Evolutionary conservation across 2,329 filamentous ascomycete species (phyloP), one percentile per base, ranked within the genome.

Genomic region (Zymoseptoria passerinii): DNA sequence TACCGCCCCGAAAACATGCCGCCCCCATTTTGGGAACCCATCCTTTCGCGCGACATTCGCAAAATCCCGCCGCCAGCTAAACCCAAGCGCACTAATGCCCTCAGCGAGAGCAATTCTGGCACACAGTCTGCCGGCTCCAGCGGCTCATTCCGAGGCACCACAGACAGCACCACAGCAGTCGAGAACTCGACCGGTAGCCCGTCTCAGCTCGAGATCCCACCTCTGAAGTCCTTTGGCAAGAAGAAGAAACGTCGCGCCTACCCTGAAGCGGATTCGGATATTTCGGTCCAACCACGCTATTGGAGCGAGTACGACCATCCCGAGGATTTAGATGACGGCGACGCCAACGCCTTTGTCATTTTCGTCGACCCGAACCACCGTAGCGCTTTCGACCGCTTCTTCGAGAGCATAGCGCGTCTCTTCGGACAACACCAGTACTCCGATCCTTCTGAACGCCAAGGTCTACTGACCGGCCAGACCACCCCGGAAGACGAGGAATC

Each of bases 301-400:
- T 95, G 90, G 89, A 92, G 89, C 72, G 90, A 95, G 71, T 94
- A 92, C 71, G 90, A 95, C 65, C 76, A 92, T 69, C 88, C 88
- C 8, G 90, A 89, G 70, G 88, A 91, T 56, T 75, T 74, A 9
- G 83, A 80, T 2, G 75, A 79, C 13, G 80, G 84, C 19, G 65
- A 67, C 50, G 79, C 84, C 20, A 67, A 72, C 48, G 81, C 80
- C 28, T 94, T 90, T 71, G 80, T 83, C 50, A 85, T 94, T 64
- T 90, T 89, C 67, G 77, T 92, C 59, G 81, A 92, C 68, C 88
- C 89, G 0, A 81, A 89, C 64, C 82, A 82, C 18, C 75, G 75
- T 35, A 87, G 89, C 56, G 84, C 86, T 0, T 86, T 88, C 13
- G 74, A 89, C 40, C 78, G 80, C 27, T 81, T 83, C 44, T 73